Evolutionary conservation across 805 yeast genomes (phyloP).

Genomic region (Komagataella phaffii): DNA sequence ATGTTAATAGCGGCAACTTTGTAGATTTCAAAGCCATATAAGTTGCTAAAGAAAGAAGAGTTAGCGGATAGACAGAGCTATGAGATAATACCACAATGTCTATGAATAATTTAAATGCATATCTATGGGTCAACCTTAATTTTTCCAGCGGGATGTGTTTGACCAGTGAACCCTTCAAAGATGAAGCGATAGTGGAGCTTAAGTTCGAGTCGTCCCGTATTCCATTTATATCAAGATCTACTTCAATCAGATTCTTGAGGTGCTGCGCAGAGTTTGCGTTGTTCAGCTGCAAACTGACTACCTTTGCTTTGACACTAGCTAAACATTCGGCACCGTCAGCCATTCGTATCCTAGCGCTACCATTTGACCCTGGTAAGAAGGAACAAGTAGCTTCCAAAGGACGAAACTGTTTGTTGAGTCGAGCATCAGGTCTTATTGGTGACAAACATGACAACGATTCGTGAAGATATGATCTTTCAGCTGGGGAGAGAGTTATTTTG

Average conservation of each 20-base stretch:
- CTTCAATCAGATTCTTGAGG: conserved; percentile 42
- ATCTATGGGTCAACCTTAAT: conserved; percentile 56
- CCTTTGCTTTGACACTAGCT: conserved; percentile 81
- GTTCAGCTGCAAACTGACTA: conserved; percentile 23
- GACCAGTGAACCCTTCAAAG: conserved; percentile 38
- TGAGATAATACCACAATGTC: conserved; percentile 73
- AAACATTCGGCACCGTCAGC: conserved; percentile 91
- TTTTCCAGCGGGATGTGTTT: conserved; percentile 37
- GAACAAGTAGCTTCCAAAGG: conserved; percentile 76
- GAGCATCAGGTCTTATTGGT: conserved; percentile 76
- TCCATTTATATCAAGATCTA: conserved; percentile 75
- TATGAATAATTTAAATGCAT: conserved; percentile 62
- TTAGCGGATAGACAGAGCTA: conserved; percentile 21
- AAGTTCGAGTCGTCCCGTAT: conserved; percentile 67
- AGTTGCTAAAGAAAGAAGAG: conserved; percentile 65
- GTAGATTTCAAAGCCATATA: conserved; percentile 77
- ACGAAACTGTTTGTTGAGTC: conserved; percentile 61
- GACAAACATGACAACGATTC: conserved; percentile 53
- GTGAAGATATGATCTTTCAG: conserved; percentile 64
- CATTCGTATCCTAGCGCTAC: conserved; percentile 77
- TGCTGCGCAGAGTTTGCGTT: conserved; percentile 8
- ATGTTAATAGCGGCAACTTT: conserved; percentile 54
- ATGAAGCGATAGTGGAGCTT: conserved; percentile 48
- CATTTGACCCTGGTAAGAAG: conserved; percentile 79
- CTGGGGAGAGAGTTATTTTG: conserved; percentile 54